Conservation (phyloP, 331 rosid genomes). For the Phaseolus coccineus region DNA sequence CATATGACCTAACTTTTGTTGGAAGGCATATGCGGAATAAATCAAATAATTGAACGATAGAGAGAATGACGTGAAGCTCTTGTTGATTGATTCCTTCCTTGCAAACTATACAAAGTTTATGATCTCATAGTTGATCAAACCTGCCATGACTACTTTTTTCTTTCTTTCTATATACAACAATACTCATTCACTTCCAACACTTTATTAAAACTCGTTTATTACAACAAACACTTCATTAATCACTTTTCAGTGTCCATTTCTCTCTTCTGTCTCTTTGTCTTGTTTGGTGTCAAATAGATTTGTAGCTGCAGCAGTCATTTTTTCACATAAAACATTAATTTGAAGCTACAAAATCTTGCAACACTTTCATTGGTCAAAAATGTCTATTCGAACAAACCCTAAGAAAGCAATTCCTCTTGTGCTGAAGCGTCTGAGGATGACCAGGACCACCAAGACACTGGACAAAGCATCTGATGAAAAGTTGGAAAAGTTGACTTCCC, state of each 20-base stretch:
- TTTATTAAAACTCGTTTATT: too few species aligned
- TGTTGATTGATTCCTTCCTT: neutral
- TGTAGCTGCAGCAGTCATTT: too few species aligned
- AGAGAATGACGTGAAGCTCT: neutral
- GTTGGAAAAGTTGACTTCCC: neutral
- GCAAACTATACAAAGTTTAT: neutral
- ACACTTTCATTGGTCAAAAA: neutral
- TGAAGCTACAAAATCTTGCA: neutral
- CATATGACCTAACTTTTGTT: neutral
- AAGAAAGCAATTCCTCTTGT: constrained; percentile 22
- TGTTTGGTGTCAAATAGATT: too few species aligned
- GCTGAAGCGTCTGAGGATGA: neutral
- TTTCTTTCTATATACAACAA: neutral
- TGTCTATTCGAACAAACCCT: constrained; percentile 14
- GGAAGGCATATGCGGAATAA: neutral
- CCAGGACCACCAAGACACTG: neutral
- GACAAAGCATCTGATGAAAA: neutral
- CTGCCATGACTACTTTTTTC: neutral
- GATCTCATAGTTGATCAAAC: neutral
- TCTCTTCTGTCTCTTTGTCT: neutral
- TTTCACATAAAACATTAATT: neutral
- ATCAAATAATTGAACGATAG: neutral
- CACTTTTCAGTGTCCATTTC: neutral
- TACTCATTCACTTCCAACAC: too few species aligned
- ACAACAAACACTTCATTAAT: neutral